phyloP scores from a whole-genome alignment of 2,329 filamentous ascomycete genomes.

The Pseudophaeomoniella oleicola region DNA sequence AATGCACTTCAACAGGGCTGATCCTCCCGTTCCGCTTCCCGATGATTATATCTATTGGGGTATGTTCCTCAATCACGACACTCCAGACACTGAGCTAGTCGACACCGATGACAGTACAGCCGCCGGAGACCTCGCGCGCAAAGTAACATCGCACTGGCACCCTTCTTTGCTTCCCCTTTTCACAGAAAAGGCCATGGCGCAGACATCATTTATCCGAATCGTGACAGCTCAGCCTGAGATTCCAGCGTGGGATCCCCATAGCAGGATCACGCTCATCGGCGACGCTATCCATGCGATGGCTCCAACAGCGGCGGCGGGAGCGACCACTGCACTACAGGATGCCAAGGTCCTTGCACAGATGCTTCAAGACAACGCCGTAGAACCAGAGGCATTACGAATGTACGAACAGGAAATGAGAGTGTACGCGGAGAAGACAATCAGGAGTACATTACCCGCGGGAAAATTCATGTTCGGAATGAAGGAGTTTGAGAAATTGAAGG shows the following conservation, averaged over 20 bases:
- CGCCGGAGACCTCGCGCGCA: slow-evolving; percentile 5
- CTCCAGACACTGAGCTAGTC: slow-evolving; percentile 1
- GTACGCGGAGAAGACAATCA: no score
- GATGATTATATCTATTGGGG: slow-evolving; percentile 16
- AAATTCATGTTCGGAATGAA: no score
- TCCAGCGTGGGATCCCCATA: slow-evolving; percentile 13
- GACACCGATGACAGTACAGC: slow-evolving; percentile 5
- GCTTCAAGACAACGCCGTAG: background rate
- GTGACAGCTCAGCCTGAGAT: slow-evolving; percentile 16
- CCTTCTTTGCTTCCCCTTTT: slow-evolving; percentile 7
- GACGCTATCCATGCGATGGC: slow-evolving; percentile 31
- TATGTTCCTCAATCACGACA: slow-evolving; percentile 5
- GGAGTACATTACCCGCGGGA: no score
- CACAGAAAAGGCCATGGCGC: slow-evolving; percentile 11
- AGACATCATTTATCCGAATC: slow-evolving; percentile 16
- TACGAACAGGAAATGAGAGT: background rate
- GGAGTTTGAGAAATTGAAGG: no score
- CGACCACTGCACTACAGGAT: slow-evolving; percentile 27
- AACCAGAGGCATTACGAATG: background rate
- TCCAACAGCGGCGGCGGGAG: slow-evolving; percentile 29
- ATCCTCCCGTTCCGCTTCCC: slow-evolving; percentile 7
- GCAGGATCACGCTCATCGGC: slow-evolving; percentile 24
- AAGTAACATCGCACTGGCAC: slow-evolving; percentile 10
- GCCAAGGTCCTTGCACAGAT: slow-evolving; percentile 19
- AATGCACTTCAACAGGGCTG: slow-evolving; percentile 9